Evolutionary conservation across 257 asterid genomes (phyloP).

Genomic region (Rehmannia glutinosa): DNA sequence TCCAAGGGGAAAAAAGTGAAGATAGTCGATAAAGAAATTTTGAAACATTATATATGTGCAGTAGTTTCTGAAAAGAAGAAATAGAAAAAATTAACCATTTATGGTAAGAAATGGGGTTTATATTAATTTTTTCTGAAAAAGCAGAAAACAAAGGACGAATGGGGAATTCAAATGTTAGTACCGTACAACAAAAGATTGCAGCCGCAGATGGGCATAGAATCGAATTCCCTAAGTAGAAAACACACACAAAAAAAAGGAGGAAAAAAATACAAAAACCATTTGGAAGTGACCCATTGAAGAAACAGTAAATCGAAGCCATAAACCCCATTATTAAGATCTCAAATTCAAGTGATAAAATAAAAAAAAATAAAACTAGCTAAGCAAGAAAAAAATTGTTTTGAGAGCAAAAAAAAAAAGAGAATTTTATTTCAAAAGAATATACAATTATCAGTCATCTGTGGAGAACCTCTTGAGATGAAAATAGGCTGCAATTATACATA

Average conservation of each 20-base stretch:
- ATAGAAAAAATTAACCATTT: conserved; percentile 16
- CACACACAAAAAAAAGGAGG: neutral
- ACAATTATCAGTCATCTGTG: neutral
- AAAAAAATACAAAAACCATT: conserved; percentile 5
- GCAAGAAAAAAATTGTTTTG: neutral
- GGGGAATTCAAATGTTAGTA: conserved; percentile 41
- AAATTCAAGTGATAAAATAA: neutral
- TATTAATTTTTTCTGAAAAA: conserved; percentile 13
- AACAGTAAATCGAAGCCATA: conserved; percentile 7
- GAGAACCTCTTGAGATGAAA: conserved; percentile 12
- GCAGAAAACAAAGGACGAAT: conserved; percentile 33
- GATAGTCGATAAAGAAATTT: neutral
- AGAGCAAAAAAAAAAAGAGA: neutral
- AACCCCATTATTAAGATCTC: conserved; percentile 21
- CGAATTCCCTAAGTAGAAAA: conserved; percentile 25
- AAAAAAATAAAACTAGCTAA: neutral
- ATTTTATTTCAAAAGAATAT: too few relatives aligned
- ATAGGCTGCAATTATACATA: neutral
- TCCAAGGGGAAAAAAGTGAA: too few relatives aligned
- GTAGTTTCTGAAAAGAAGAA: neutral
- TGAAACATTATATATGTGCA: conserved; percentile 5
- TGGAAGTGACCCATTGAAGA: conserved; percentile 6
- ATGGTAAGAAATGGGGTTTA: conserved; percentile 7
- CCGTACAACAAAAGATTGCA: conserved; percentile 35
- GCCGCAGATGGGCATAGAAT: conserved; percentile 24